Percentiles rank a stretch among this genome's conserved stretches.
phyloP scores from a whole-genome alignment of 139 green algal species.

The Closterium sp. region DNA sequence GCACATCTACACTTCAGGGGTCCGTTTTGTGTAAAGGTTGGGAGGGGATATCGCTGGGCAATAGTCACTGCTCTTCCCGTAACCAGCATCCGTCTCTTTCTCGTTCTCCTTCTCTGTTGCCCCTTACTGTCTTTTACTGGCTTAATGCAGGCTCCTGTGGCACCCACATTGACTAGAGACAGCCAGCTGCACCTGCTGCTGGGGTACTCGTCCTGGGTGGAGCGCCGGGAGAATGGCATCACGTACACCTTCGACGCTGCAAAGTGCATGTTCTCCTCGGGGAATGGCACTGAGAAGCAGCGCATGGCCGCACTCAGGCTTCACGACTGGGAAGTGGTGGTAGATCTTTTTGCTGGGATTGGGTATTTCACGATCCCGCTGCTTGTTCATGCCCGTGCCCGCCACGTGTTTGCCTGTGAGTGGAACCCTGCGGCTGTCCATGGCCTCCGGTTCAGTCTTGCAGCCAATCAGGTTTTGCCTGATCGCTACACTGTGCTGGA shows the following conservation, averaged over 20 bases:
- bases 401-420: conserved; percentile 73
- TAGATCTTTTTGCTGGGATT: conserved; percentile 78
- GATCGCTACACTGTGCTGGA: conserved; percentile 61
- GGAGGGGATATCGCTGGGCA: background rate
- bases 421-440: conserved; percentile 71
- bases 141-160: conserved; percentile 7
- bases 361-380: conserved; percentile 79
- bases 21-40: background rate
- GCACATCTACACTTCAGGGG: background rate
- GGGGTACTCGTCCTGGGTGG: conserved; percentile 56
- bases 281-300: conserved; percentile 72
- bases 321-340: conserved; percentile 57
- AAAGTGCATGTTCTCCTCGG: conserved; percentile 73
- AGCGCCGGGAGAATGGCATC: conserved; percentile 67
- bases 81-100: background rate
- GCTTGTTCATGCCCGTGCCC: conserved; percentile 52
- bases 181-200: conserved; percentile 27
- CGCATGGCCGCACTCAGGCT: conserved; percentile 58
- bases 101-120: background rate
- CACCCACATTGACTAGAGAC: conserved; percentile 18
- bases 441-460: conserved; percentile 62
- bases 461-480: conserved; percentile 55
- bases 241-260: conserved; percentile 71
- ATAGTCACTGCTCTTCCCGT: background rate
- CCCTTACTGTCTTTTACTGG: background rate